Evolutionary conservation across 163 green algal genomes (phyloP).

Genomic region (Trebouxiophyceae sp.): DNA sequence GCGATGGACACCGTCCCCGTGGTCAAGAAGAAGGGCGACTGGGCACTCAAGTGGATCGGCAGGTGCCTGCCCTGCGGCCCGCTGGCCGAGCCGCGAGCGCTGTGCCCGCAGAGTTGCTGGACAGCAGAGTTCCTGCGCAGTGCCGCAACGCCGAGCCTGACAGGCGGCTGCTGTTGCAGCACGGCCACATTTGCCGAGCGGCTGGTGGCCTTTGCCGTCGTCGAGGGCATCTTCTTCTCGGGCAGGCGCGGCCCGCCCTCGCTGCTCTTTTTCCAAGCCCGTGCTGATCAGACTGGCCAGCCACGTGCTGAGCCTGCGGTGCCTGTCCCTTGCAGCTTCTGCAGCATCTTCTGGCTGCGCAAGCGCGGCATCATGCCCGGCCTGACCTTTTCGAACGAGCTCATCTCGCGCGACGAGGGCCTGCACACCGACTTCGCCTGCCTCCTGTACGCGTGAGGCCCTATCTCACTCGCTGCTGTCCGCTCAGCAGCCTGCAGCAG

Average conservation of each 20-base stretch:
- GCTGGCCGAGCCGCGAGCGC: too few species aligned
- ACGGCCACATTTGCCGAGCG: conserved; percentile 51
- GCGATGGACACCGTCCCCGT: conserved; percentile 70
- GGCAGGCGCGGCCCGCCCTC: conserved; percentile 32
- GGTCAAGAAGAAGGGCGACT: conserved; percentile 73
- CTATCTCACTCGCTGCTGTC: too few species aligned
- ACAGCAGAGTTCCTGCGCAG: too few species aligned
- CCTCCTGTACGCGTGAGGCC: conserved; percentile 55
- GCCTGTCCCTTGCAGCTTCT: conserved; percentile 62
- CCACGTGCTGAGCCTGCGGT: too few species aligned
- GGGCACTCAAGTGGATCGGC: conserved; percentile 63
- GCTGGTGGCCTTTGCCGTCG: conserved; percentile 75
- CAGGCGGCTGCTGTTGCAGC: conserved; percentile 11
- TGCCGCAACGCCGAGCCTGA: too few species aligned
- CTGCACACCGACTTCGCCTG: conserved; percentile 88
- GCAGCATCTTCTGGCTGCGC: conserved; percentile 90
- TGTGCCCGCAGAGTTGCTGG: too few species aligned
- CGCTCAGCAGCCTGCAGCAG: too few species aligned
- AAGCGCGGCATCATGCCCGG: conserved; percentile 85
- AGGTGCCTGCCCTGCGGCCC: conserved; percentile 21
- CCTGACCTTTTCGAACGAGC: conserved; percentile 87
- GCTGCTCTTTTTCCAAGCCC: too few species aligned
- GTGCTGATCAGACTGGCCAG: too few species aligned
- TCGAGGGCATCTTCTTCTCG: conserved; percentile 89
- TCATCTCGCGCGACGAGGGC: conserved; percentile 82